These are phyloP conservation scores for Aureococcus anophagefferens DNA, from an alignment of 108 stramenopile genomes.

Conservation along the genomic window DNA sequence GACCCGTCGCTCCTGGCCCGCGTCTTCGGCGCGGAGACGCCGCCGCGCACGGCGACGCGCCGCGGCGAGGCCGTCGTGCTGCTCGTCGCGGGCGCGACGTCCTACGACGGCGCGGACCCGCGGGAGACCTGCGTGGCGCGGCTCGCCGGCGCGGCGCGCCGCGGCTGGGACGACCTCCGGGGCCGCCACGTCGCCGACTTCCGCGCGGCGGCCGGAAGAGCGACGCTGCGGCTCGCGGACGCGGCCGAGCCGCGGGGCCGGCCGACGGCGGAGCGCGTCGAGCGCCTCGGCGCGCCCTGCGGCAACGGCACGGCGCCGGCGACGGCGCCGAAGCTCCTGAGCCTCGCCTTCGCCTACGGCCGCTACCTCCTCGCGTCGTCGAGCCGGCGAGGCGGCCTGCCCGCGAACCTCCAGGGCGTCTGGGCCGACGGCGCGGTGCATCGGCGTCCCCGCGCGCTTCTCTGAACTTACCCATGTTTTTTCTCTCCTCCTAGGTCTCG, in stretches of 20 bases:
- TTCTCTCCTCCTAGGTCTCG: no score
- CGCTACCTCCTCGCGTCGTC: constrained; percentile 17
- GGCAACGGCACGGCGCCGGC: background rate
- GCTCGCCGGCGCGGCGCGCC: constrained; percentile 8
- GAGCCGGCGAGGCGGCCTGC: constrained; percentile 7
- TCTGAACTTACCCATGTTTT: no score
- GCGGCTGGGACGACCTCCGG: constrained; percentile 12
- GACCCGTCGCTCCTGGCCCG: no score
- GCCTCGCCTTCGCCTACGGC: constrained; percentile 19
- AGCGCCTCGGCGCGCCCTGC: constrained; percentile 9
- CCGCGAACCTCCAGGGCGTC: constrained; percentile 27
- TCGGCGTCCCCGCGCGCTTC: no score
- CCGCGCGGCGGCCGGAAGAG: background rate
- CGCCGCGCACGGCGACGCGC: no score
- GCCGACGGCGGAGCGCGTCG: constrained; percentile 12
- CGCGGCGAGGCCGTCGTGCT: background rate
- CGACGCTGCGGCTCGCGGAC: no score
- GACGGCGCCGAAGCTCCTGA: constrained; percentile 1
- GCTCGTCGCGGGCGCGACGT: background rate
- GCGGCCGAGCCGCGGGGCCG: no score
- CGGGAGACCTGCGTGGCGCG: background rate
- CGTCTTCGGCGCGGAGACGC: background rate
- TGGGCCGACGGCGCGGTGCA: constrained; percentile 37
- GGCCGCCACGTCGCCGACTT: constrained; percentile 8
- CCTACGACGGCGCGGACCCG: background rate